Evolutionary conservation across 139 green algal genomes (phyloP).

Genomic region (Eudorina sp.): DNA sequence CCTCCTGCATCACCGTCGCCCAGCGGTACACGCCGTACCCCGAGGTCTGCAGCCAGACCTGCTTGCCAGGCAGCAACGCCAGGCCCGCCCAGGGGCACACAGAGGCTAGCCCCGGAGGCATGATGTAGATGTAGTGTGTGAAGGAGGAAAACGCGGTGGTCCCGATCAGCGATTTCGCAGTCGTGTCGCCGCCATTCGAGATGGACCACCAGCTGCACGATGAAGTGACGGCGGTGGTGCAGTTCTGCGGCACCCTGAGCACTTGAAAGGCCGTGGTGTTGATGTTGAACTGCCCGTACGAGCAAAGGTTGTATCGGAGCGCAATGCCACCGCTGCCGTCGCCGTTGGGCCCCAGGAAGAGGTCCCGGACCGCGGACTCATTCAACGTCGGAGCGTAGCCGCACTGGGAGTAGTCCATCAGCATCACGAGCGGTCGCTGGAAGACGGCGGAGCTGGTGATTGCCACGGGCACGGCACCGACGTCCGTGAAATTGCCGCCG

Average conservation of each 20-base stretch:
- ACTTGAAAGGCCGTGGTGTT: neutral
- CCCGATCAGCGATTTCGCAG: neutral
- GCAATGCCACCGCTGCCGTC: conserved; percentile 10
- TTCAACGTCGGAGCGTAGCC: neutral
- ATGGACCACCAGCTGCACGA: neutral
- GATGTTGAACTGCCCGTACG: conserved; percentile 13
- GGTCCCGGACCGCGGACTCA: neutral
- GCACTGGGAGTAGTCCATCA: neutral
- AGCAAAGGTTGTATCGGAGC: neutral
- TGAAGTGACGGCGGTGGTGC: neutral
- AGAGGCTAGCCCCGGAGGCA: neutral
- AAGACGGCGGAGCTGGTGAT: neutral
- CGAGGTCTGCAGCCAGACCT: conserved; percentile 26
- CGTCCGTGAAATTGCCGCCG: neutral
- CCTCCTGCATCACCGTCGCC: conserved; percentile 28
- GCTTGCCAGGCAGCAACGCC: conserved; percentile 32
- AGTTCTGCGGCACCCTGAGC: neutral
- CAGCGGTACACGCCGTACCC: conserved; percentile 20
- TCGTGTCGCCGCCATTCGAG: neutral
- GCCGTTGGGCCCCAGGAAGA: neutral
- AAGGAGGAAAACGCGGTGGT: neutral
- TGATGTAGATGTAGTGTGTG: conserved; percentile 26
- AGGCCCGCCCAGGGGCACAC: conserved; percentile 16
- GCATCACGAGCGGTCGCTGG: neutral
- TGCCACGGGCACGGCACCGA: neutral